These are phyloP conservation scores for Trichophyton mentagrophytes DNA, from an alignment of 2,329 filamentous ascomycete species.

Conservation along the genomic window DNA sequence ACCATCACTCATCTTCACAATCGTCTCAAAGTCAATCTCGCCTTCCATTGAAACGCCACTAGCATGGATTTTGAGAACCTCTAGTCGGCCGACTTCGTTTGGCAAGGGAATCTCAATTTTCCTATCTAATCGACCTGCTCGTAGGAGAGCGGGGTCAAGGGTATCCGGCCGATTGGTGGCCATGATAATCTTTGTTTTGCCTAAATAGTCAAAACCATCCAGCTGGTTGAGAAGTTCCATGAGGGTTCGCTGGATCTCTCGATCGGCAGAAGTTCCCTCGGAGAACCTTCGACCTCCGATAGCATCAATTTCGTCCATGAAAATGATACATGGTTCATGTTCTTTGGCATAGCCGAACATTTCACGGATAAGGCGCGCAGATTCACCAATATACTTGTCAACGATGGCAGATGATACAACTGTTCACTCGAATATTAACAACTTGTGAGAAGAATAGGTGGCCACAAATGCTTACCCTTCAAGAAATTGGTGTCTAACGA, in stretches of 20 bases:
- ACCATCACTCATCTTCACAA: conserved; percentile 99
- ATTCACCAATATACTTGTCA: conserved; percentile 99
- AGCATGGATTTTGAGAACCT: conserved; percentile 97
- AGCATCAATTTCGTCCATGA: conserved; percentile 99
- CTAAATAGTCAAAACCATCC: conserved; percentile 96
- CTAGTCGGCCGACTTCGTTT: conserved; percentile 88
- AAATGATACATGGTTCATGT: conserved; percentile 98
- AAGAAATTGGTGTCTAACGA: conserved; percentile 96
- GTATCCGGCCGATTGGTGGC: conserved; percentile 95
- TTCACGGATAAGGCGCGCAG: conserved; percentile 87
- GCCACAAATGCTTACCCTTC: conserved; percentile 52
- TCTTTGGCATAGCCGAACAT: conserved; percentile 99
- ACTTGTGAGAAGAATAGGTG: not conserved
- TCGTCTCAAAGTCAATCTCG: conserved; percentile 96
- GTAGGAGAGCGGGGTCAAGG: conserved; percentile 75
- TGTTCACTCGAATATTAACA: conserved; percentile 26
- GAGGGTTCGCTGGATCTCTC: conserved; percentile 93
- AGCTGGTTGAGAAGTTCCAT: conserved; percentile 99
- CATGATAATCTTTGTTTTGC: conserved; percentile 99
- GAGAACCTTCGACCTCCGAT: conserved; percentile 95
- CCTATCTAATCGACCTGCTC: conserved; percentile 82
- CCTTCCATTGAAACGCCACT: conserved; percentile 76
- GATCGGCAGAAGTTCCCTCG: conserved; percentile 91
- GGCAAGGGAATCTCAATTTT: conserved; percentile 97
- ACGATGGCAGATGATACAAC: conserved; percentile 98